Percentiles rank a stretch among this genome's conserved stretches.
Conservation (phyloP, 257 asterid species). For the Salvia splendens region DNA sequence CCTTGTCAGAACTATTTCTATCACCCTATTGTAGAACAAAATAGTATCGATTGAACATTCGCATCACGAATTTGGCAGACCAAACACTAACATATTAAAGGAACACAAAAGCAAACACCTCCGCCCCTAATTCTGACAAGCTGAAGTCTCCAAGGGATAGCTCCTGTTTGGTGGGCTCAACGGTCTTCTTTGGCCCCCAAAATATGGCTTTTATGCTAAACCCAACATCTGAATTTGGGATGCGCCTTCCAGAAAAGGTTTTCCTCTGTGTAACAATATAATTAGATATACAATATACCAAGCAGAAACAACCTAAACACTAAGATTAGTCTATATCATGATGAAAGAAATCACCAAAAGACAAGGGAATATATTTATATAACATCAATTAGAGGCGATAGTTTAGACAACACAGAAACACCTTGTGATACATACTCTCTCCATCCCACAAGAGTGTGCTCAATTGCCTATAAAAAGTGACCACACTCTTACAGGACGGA, state of each 20-base stretch:
- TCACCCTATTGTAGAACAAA: constrained; percentile 54
- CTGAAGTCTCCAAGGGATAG: constrained; percentile 67
- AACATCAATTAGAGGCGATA: neutral
- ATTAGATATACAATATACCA: constrained; percentile 19
- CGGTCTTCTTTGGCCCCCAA: constrained; percentile 79
- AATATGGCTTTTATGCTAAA: constrained; percentile 60
- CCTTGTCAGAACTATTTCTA: constrained; percentile 31
- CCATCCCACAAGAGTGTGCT: neutral
- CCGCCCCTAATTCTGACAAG: constrained; percentile 47
- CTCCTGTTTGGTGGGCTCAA: constrained; percentile 54
- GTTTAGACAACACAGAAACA: neutral
- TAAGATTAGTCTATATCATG: neutral
- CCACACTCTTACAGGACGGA: no score
- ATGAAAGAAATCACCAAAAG: constrained; percentile 21
- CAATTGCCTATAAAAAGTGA: neutral
- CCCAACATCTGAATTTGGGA: constrained; percentile 33
- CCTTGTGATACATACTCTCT: no score
- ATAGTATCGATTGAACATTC: neutral
- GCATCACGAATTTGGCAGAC: constrained; percentile 7
- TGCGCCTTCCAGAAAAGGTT: constrained; percentile 30
- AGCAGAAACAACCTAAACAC: neutral
- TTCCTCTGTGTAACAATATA: constrained; percentile 47
- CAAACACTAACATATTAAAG: constrained; percentile 22
- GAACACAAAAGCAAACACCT: constrained; percentile 49
- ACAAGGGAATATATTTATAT: constrained; percentile 7